Conservation (phyloP, 1,139 yeast species). For the Chernovozyma aurita region DNA sequence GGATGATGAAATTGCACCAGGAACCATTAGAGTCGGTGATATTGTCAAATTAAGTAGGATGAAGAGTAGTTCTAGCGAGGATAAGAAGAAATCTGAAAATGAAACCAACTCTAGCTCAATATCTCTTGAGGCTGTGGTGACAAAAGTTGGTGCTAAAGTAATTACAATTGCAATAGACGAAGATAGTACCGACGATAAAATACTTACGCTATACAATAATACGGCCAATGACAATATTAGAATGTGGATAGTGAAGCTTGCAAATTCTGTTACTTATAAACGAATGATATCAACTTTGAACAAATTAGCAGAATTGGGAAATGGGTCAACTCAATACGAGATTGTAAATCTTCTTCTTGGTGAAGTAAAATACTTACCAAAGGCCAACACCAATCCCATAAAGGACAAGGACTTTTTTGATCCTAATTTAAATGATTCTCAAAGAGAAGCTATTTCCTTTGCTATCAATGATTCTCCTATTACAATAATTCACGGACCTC, state of each 20-base stretch:
- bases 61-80: conserved; percentile 26
- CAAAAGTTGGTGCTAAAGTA: conserved; percentile 39
- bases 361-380: conserved; percentile 23
- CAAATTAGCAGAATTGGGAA: conserved; percentile 41
- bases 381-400: conserved; percentile 8
- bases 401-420: conserved; percentile 38
- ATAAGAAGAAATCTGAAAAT: conserved; percentile 16
- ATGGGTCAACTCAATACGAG: conserved; percentile 15
- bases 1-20: conserved; percentile 42
- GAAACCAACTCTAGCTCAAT: conserved; percentile 20
- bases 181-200: conserved; percentile 45
- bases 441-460: conserved; percentile 41
- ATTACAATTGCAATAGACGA: conserved; percentile 60
- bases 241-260: conserved; percentile 62
- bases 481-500: conserved; percentile 48
- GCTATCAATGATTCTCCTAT: conserved; percentile 37
- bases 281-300: conserved; percentile 80
- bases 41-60: conserved; percentile 52
- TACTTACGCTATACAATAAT: conserved; percentile 41
- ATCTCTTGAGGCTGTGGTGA: conserved; percentile 56
- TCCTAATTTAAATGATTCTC: conserved; percentile 60
- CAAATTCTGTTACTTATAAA: conserved; percentile 66
- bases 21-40: conserved; percentile 73
- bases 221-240: conserved; percentile 35
- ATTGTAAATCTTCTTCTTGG: conserved; percentile 46